Evolutionary conservation across 306 rosid species (phyloP), one percentile per base, ranked within the genome.

Genomic region (Cucurbita maxima): DNA sequence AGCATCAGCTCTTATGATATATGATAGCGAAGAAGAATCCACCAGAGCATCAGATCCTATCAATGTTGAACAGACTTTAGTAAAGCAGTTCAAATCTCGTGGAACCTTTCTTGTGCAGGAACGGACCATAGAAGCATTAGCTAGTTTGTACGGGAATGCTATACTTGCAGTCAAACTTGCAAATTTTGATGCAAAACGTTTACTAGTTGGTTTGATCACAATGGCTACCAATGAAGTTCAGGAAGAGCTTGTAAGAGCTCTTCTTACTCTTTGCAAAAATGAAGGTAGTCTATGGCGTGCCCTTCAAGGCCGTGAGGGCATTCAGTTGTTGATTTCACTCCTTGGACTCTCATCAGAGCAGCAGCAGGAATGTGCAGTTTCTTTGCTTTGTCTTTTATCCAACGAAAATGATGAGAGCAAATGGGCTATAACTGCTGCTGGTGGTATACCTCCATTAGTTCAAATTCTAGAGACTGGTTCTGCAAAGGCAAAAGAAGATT

Each of bases 391-490:
- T 87, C 89, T 94, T 81, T 84, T 94, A 75, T 87, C 96, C 6
- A 81, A 85, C 73, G 98, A 94, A 87, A 94, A 87, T 75, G 98
- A 94, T 80, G 98, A 94, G 78, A 90, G 98, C 79, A 94, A 88
- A 79, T 90, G 98, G 98, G 97, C 97, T 75, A 90, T 94, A 50
- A 94, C 98, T 66, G 98, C 98, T 86, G 98, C 96, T 71, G 98
- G 98, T 79, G 98, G 98, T 70, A 94, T 94, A 79, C 98, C 98
- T 79, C 98, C 98, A 13, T 96, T 94, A 72, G 98, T 94, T 79
- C 98, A 94, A 81, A 94, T 94, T 82, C 84, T 94, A 61, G 98
- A 94, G 88, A 83, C 96, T 14, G 98, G 97, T 78, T 89, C 97
- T 47, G 92, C 84, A 76, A 93, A 93, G 81, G 98, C 98, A 55